phyloP scores from a whole-genome alignment of 352 stramenopile genomes.

The Phytophthora pinifolia region DNA sequence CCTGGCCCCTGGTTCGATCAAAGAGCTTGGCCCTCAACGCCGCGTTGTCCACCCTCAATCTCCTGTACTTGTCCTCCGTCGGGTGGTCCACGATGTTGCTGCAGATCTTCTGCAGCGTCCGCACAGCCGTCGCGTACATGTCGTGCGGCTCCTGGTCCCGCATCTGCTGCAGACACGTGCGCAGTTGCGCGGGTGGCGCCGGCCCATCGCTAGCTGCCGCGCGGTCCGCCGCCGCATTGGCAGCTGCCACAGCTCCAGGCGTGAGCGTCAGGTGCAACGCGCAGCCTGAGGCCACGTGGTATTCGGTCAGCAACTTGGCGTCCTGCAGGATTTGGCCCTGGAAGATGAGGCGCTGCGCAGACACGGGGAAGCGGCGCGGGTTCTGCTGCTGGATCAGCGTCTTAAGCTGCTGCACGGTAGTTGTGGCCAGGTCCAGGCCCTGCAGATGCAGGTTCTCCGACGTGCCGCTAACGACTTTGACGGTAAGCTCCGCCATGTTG shows the following conservation, averaged over 20 bases:
- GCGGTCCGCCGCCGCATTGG: conserved; percentile 12
- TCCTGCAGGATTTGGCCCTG: conserved; percentile 85
- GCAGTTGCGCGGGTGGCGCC: conserved; percentile 34
- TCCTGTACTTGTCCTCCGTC: conserved; percentile 78
- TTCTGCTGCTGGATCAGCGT: conserved; percentile 61
- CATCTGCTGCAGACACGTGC: conserved; percentile 62
- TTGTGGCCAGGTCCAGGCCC: conserved; percentile 37
- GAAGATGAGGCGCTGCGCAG: conserved; percentile 84
- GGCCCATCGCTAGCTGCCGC: conserved; percentile 1
- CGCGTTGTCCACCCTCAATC: conserved; percentile 68
- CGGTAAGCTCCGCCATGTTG: conserved; percentile 47
- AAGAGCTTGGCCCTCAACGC: conserved; percentile 67
- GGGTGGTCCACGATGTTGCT: conserved; percentile 76
- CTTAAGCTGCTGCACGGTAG: conserved; percentile 70
- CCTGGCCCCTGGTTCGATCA: conserved; percentile 51
- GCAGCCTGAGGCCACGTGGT: conserved; percentile 60
- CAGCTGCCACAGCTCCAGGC: conserved; percentile 25
- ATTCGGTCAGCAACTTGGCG: conserved; percentile 61
- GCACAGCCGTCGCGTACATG: conserved; percentile 47
- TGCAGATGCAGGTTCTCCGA: conserved; percentile 55
- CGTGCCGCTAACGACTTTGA: conserved; percentile 70
- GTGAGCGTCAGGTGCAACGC: conserved; percentile 75
- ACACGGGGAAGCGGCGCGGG: conserved; percentile 52
- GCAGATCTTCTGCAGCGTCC: conserved; percentile 82
- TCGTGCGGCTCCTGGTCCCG: conserved; percentile 33